Percentiles rank a stretch among this genome's conserved stretches.
Conservation (phyloP, 202 grass and related monocot genomes). For the Eragrostis tef region DNA sequence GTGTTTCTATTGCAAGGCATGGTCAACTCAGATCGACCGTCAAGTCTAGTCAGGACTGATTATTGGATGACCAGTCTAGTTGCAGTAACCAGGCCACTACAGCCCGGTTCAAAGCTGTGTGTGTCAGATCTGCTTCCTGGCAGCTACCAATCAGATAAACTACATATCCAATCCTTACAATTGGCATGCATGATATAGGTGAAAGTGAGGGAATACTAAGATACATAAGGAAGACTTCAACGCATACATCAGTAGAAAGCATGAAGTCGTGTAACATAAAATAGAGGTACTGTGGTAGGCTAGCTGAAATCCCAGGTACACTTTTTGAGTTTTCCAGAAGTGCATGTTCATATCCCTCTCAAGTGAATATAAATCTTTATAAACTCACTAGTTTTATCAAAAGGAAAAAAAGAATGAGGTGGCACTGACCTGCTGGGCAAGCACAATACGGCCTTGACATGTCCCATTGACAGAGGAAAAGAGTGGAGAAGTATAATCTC, state of each 20-base stretch:
- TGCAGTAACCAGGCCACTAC: background rate
- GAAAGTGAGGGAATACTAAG: slow-evolving; percentile 1
- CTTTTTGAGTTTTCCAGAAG: background rate
- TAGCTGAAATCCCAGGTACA: slow-evolving; percentile 3
- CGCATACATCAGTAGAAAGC: background rate
- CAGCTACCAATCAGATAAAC: background rate
- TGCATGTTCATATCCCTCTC: background rate
- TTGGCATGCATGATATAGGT: background rate
- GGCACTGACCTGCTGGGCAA: slow-evolving; percentile 89
- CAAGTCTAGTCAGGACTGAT: background rate
- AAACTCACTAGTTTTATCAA: slow-evolving; percentile 27
- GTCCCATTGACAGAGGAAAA: slow-evolving; percentile 70
- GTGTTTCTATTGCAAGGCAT: background rate
- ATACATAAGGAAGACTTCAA: background rate
- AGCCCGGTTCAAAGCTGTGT: too few species aligned
- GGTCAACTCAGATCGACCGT: background rate
- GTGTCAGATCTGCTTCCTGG: slow-evolving; percentile 22
- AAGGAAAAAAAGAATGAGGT: slow-evolving; percentile 40
- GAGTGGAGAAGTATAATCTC: slow-evolving; percentile 91
- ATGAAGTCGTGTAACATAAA: background rate
- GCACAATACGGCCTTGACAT: slow-evolving; percentile 88
- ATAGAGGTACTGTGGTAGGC: background rate
- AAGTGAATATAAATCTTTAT: slow-evolving; percentile 4
- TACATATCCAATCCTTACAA: background rate
- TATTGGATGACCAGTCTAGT: background rate